Base-by-base conservation (phyloP, 345 rosid species). In the Euphorbia pulcherrima region DNA sequence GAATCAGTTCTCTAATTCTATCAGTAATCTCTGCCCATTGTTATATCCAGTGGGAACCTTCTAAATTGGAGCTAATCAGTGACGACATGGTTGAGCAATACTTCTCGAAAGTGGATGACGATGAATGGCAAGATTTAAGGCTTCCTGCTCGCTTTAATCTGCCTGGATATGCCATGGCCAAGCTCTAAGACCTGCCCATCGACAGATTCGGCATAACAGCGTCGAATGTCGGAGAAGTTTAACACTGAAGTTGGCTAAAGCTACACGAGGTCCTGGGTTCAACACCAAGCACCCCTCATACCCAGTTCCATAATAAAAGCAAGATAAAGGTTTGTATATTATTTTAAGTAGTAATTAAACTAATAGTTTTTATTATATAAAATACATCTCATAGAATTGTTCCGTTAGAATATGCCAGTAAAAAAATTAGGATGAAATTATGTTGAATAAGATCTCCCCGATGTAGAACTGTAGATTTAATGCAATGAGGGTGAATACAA, bases 21-120 rank as follows among this genome's bases (percentile, higher is more conserved):
- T 47, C 60, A 33, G 23, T 44, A 5, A 28, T 70, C 17, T 47
- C 4, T 18, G 63, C n/a, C 60, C 16, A 20, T 35, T 62, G 10
- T 17, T 33, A 68, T 13, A n/a, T 20, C 41, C 79, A 84, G 98
- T 92, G 98, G 98, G 86, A 88, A 78, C 96, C 98, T 57, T 67
- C 83, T 24, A 82, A 78, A 72, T 62, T 88, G 83, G 88, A 88
- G 72, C 87, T 80, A 35, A 65, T 89, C 52, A 69, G 77, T 65
- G 84, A 85, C 35, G 33, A 39, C 60, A 82, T 77, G 87, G 88
- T 92, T 44, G 91, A 90, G 68, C 58, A 68, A 13, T 90, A 86
- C 78, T 92, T 92, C 73, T 60, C 82, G 46, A 83, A 74, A 75
- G 67, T 90, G 64, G 83, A 81, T 27, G 83, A 81, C 58, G 75